Conservation (phyloP, 805 yeast genomes). For the Yamadazyma insecticola region DNA sequence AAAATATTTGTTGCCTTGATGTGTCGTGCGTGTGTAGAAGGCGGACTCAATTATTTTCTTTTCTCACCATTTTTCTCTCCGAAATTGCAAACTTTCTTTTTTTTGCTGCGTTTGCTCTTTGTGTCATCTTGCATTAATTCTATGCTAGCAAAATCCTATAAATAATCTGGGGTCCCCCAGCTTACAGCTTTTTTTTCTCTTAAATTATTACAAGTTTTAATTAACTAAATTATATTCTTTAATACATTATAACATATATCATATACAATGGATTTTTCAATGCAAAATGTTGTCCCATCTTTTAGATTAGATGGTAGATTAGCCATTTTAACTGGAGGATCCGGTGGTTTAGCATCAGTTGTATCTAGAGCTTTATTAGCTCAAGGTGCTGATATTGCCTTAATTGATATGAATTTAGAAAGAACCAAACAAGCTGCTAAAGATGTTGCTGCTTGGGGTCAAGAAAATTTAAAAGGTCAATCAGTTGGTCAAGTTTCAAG, state of each 20-base stretch:
- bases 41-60: too few relatives aligned
- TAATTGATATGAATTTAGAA: slow-evolving; percentile 62
- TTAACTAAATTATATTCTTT: too few relatives aligned
- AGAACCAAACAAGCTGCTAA: slow-evolving; percentile 53
- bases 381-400: slow-evolving; percentile 74
- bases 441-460: slow-evolving; percentile 46
- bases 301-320: slow-evolving; percentile 68
- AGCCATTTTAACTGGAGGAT: slow-evolving; percentile 76
- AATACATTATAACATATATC: background rate
- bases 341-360: slow-evolving; percentile 71
- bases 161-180: too few relatives aligned
- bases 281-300: slow-evolving; percentile 50
- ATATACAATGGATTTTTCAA: slow-evolving; percentile 25
- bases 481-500: slow-evolving; percentile 38
- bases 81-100: too few relatives aligned
- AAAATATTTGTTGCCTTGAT: too few relatives aligned
- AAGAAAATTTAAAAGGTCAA: slow-evolving; percentile 28
- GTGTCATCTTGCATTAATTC: too few relatives aligned
- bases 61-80: too few relatives aligned
- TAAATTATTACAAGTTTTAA: too few relatives aligned
- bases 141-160: too few relatives aligned
- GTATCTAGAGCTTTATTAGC: slow-evolving; percentile 63
- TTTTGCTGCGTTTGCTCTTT: too few relatives aligned
- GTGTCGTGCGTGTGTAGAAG: too few relatives aligned
- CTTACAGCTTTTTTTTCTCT: too few relatives aligned